A percentile compares a stretch with the other conserved stretches of the same genome.
Evolutionary conservation across 2,329 filamentous ascomycete genomes (phyloP).

Genomic region (Madurella mycetomatis): DNA sequence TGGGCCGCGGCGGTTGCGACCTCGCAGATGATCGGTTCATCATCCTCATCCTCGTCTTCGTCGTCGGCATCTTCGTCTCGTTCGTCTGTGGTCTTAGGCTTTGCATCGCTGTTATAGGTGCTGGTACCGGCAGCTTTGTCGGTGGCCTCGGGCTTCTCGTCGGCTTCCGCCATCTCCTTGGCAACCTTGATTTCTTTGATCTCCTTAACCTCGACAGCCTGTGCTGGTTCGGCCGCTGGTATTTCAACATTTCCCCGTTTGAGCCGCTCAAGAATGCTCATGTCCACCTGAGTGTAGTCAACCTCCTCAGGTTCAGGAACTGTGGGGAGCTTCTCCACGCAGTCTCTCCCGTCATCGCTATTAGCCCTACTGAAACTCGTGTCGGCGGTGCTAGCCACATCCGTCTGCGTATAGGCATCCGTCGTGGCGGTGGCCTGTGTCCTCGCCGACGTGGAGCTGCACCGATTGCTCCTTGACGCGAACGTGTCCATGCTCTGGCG

Average conservation of each 20-base stretch:
- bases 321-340: constrained; percentile 38
- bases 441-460: constrained; percentile 69
- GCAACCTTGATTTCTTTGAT: background rate
- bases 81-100: constrained; percentile 25
- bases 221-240: background rate
- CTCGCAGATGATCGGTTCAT: constrained; percentile 67
- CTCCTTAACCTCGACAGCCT: background rate
- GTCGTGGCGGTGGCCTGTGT: constrained; percentile 68
- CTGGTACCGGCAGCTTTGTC: background rate
- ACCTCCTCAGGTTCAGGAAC: constrained; percentile 46
- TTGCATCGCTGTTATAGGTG: background rate
- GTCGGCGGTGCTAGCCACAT: constrained; percentile 48
- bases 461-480: constrained; percentile 57
- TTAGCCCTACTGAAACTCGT: constrained; percentile 52
- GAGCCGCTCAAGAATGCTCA: constrained; percentile 45
- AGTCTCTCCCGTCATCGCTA: constrained; percentile 48
- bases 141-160: background rate
- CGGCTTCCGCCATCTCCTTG: constrained; percentile 4
- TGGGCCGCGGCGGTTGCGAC: constrained; percentile 55
- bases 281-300: constrained; percentile 57
- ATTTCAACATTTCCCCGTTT: constrained; percentile 29
- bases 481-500: constrained; percentile 67
- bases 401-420: constrained; percentile 62
- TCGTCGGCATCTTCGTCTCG: constrained; percentile 41
- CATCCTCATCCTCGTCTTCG: constrained; percentile 47